A percentile compares a stretch with the other conserved stretches of the same genome.
These are phyloP conservation scores for Penicillium griseofulvum DNA, from an alignment of 2,329 filamentous ascomycete species.

Conservation along the genomic window DNA sequence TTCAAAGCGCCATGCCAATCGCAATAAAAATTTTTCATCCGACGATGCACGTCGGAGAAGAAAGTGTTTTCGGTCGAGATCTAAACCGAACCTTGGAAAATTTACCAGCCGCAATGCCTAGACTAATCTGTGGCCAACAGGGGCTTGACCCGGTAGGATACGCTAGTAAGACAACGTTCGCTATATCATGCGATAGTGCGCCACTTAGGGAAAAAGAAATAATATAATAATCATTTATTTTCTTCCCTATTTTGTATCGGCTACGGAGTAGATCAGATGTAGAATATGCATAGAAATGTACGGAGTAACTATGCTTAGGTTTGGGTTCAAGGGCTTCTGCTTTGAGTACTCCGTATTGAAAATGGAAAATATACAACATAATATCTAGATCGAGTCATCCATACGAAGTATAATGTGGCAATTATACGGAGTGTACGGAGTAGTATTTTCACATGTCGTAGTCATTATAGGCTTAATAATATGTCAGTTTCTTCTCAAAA, in stretches of 20 bases:
- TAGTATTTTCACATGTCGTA: background rate
- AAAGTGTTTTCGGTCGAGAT: constrained; percentile 3
- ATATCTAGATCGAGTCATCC: background rate
- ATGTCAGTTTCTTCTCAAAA: constrained; percentile 1
- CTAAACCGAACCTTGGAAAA: background rate
- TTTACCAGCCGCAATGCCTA: background rate
- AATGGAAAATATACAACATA: background rate
- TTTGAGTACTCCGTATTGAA: background rate
- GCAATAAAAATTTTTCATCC: background rate
- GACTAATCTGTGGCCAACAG: constrained; percentile 3
- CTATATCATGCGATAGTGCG: constrained; percentile 10
- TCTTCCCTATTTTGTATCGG: background rate
- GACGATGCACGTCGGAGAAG: constrained; percentile 9
- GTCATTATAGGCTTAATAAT: background rate
- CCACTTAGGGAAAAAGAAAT: background rate
- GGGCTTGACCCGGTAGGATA: constrained; percentile 6
- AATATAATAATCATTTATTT: background rate
- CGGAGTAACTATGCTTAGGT: constrained; percentile 17
- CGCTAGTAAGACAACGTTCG: constrained; percentile 9
- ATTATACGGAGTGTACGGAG: too few relatives aligned
- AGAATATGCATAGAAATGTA: constrained; percentile 42
- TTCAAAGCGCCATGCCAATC: background rate
- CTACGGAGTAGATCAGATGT: constrained; percentile 27
- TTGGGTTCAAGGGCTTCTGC: background rate
- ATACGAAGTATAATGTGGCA: background rate